Evolutionary conservation across 2,329 filamentous ascomycete genomes (phyloP).

Genomic region (Colletotrichum phormii): DNA sequence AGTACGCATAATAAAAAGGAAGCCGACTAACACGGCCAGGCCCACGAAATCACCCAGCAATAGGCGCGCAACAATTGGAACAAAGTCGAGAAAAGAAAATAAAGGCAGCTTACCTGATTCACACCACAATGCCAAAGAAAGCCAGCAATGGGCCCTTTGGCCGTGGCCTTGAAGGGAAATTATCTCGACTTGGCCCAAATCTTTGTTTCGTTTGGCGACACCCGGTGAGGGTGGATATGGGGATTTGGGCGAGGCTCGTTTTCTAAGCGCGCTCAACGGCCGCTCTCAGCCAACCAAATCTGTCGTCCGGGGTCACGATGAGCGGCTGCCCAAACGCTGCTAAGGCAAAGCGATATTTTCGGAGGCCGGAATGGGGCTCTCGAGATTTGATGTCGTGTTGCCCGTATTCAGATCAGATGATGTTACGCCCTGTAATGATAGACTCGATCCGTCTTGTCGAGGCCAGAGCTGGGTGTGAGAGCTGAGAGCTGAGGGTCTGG

Average conservation of each 20-base stretch:
- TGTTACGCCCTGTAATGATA: conserved; percentile 1
- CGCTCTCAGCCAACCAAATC: conserved; percentile 38
- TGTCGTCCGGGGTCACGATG: conserved; percentile 32
- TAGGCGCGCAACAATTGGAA: conserved; percentile 29
- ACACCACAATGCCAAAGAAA: conserved; percentile 22
- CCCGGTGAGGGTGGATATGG: conserved; percentile 26
- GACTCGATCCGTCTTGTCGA: conserved; percentile 17
- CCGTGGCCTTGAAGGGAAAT: conserved; percentile 34
- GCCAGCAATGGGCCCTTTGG: conserved; percentile 22
- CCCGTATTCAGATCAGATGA: conserved; percentile 6
- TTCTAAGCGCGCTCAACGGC: conserved; percentile 37
- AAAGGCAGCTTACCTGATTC: conserved; percentile 35
- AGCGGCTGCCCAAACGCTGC: conserved; percentile 39
- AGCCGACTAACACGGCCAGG: conserved; percentile 25
- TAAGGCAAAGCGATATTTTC: conserved; percentile 34
- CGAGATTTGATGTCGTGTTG: conserved; percentile 13
- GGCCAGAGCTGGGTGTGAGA: neutral
- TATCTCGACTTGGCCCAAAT: conserved; percentile 15
- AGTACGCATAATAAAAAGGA: conserved; percentile 34
- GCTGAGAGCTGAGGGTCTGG: neutral
- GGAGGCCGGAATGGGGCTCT: conserved; percentile 17
- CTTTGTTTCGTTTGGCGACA: conserved; percentile 32
- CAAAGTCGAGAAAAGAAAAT: conserved; percentile 9
- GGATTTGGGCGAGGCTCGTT: conserved; percentile 25
- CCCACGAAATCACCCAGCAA: neutral